Percentiles rank a stretch among this genome's conserved stretches.
These are phyloP conservation scores for Colletotrichum somersetense DNA, from an alignment of 2,329 filamentous ascomycete genomes.

Conservation along the genomic window DNA sequence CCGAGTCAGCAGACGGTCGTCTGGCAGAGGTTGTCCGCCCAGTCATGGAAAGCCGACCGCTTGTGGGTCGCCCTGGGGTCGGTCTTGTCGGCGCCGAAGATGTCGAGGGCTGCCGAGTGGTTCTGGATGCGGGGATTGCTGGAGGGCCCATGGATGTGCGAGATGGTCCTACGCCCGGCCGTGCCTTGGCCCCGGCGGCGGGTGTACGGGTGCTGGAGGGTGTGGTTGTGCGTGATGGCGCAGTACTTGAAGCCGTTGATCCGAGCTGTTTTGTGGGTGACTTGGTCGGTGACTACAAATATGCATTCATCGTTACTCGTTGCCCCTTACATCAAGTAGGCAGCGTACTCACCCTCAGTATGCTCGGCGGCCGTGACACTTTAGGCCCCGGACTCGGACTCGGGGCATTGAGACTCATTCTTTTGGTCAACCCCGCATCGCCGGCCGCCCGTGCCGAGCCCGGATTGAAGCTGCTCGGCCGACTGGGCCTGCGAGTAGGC, in stretches of 20 bases:
- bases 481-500: slow-evolving; percentile 55
- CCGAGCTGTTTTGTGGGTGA: slow-evolving; percentile 82
- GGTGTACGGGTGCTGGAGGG: slow-evolving; percentile 68
- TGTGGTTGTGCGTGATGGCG: slow-evolving; percentile 73
- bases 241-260: slow-evolving; percentile 65
- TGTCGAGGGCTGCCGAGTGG: slow-evolving; percentile 59
- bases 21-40: slow-evolving; percentile 55
- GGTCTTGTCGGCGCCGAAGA: slow-evolving; percentile 51
- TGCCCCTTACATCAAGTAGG: not conserved
- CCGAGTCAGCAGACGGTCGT: slow-evolving; percentile 61
- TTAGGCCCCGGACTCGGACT: slow-evolving; percentile 79
- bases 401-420: slow-evolving; percentile 77
- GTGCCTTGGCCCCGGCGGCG: slow-evolving; percentile 62
- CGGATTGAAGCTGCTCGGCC: slow-evolving; percentile 64
- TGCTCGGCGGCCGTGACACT: slow-evolving; percentile 66
- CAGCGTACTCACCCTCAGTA: slow-evolving; percentile 61
- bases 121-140: slow-evolving; percentile 59
- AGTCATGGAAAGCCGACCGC: slow-evolving; percentile 56
- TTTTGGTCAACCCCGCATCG: slow-evolving; percentile 68
- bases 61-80: slow-evolving; percentile 54
- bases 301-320: slow-evolving; percentile 26
- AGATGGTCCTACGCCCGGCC: slow-evolving; percentile 65
- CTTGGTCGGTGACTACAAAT: slow-evolving; percentile 76
- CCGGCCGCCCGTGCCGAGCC: slow-evolving; percentile 56
- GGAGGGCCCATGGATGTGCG: slow-evolving; percentile 79